Evolutionary conservation across 306 rosid genomes (phyloP).

Genomic region (Amphicarpaea edgeworthii): DNA sequence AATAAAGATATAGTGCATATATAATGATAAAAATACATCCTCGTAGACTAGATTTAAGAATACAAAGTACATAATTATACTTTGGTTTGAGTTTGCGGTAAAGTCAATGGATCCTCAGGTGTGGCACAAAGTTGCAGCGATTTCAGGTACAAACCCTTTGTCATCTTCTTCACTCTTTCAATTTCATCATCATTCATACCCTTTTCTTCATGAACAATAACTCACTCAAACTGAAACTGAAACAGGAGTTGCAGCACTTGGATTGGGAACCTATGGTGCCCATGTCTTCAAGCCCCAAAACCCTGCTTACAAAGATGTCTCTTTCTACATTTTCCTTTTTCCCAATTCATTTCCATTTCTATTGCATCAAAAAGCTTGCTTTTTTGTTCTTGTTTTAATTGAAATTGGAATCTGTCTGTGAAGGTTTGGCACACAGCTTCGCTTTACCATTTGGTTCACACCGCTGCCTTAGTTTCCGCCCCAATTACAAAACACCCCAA

Average conservation of each 20-base stretch:
- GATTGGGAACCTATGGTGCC: slow-evolving; percentile 89
- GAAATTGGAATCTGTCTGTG: slow-evolving; percentile 8
- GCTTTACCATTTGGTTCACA: slow-evolving; percentile 93
- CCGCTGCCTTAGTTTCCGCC: slow-evolving; percentile 84
- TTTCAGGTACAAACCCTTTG: slow-evolving; percentile 65
- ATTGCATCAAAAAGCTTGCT: slow-evolving; percentile 33
- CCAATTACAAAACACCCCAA: slow-evolving; percentile 79
- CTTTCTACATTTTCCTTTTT: slow-evolving; percentile 1
- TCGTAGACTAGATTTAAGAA: not conserved
- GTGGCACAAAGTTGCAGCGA: slow-evolving; percentile 95
- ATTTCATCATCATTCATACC: not conserved
- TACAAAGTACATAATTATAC: not conserved
- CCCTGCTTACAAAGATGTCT: slow-evolving; percentile 78
- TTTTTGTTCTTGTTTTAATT: not conserved
- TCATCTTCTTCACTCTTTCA: not conserved
- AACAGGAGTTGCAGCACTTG: slow-evolving; percentile 88
- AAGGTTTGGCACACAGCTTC: slow-evolving; percentile 98
- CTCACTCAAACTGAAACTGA: slow-evolving; percentile 31
- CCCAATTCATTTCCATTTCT: slow-evolving; percentile 9
- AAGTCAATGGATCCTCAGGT: slow-evolving; percentile 62
- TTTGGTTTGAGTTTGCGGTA: not conserved
- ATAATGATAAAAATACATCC: too few relatives aligned
- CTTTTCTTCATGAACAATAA: slow-evolving; percentile 1
- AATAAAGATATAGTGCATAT: too few relatives aligned
- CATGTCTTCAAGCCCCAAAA: slow-evolving; percentile 87